A percentile compares a stretch with the other conserved stretches of the same genome.
Conservation (phyloP, 495 filamentous ascomycete species). For the Saxophila tyrrhenica region DNA sequence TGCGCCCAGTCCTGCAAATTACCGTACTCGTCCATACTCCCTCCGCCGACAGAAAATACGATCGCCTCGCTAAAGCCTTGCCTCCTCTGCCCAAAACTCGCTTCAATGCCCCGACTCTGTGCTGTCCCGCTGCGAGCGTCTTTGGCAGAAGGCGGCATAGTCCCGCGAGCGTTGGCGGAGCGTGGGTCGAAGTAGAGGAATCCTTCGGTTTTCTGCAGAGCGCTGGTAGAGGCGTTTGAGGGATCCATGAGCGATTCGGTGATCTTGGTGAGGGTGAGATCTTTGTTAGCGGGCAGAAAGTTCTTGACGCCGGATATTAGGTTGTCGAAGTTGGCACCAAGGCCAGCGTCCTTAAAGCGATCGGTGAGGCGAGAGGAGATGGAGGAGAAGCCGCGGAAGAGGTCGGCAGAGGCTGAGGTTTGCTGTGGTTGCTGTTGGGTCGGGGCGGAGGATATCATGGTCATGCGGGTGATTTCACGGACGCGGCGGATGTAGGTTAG, state of each 20-base stretch:
- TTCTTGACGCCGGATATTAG: slow-evolving; percentile 98
- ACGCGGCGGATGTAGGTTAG: slow-evolving; percentile 86
- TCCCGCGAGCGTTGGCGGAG: slow-evolving; percentile 82
- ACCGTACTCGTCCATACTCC: slow-evolving; percentile 98
- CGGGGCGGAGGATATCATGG: slow-evolving; percentile 86
- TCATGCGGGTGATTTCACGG: slow-evolving; percentile 93
- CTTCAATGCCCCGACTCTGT: slow-evolving; percentile 52
- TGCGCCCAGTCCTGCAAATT: slow-evolving; percentile 95
- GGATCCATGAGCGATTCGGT: slow-evolving; percentile 98
- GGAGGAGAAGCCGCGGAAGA: slow-evolving; percentile 81
- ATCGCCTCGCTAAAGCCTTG: slow-evolving; percentile 94
- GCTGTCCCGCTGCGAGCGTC: slow-evolving; percentile 35
- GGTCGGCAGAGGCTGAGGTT: slow-evolving; percentile 52
- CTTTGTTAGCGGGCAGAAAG: slow-evolving; percentile 88
- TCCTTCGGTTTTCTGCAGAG: slow-evolving; percentile 91
- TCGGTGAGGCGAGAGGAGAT: slow-evolving; percentile 87
- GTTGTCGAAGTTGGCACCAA: slow-evolving; percentile 84
- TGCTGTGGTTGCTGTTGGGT: slow-evolving; percentile 44
- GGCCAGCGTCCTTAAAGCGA: slow-evolving; percentile 79
- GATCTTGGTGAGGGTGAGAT: slow-evolving; percentile 94
- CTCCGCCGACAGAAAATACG: slow-evolving; percentile 93
- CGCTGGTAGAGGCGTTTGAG: slow-evolving; percentile 70
- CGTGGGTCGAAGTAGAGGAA: slow-evolving; percentile 99
- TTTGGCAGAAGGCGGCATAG: slow-evolving; percentile 57
- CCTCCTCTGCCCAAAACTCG: slow-evolving; percentile 84